Base-by-base conservation (phyloP, 768 basidiomycete genomes). In the Gyrodon lividus region DNA sequence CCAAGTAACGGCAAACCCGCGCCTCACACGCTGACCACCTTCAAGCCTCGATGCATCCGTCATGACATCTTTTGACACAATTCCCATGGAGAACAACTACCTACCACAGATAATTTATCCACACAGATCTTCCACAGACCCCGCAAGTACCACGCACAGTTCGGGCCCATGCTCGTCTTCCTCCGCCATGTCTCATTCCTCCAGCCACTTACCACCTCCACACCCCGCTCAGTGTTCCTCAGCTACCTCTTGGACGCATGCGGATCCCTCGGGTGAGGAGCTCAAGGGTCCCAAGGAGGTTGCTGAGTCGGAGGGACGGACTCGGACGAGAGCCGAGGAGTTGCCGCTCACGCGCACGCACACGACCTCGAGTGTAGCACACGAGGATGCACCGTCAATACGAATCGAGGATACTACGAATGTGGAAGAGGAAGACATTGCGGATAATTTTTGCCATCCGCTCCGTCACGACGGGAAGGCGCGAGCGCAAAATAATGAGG, bases 321-420 rank as follows among this genome's bases (percentile, higher is more conserved):
- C 17, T 46, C 44, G 47, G 24, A 13, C 52, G 38, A 33, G 51
- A 43, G 4, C 46, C 9, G 63, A 65, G 43, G 60, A 46, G 22
- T 41, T 67, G 20, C 67, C 70, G 39, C 68, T 68, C 33, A 66
- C 70, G 13, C 55, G 60, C 38, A 63, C 59, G 9, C 60, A 56
- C 23, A 63, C 61, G 41, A 53, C 51, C 7, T 52, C 56, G 39
- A 56, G 57, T n/a, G 46, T 23, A n/a, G 22, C 20, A 42, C 47
- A 47, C 39, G 23, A 38, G 45, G 30, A 19, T 22, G 30, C 41
- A 14, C 35, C 46, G 46, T 28, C 45, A 26, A 26, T 43, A 23
- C 22, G 16, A n/a, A 31, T 43, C 31, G 42, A 30, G 20, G 33
- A 31, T 33, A 48, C 37, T 17, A 51, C 33, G 13, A 46, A 45